Percentiles rank a stretch among this genome's conserved stretches.
These are phyloP conservation scores for Coemansia biformis DNA, from an alignment of 192 early-diverging fungal species.

Conservation along the genomic window DNA sequence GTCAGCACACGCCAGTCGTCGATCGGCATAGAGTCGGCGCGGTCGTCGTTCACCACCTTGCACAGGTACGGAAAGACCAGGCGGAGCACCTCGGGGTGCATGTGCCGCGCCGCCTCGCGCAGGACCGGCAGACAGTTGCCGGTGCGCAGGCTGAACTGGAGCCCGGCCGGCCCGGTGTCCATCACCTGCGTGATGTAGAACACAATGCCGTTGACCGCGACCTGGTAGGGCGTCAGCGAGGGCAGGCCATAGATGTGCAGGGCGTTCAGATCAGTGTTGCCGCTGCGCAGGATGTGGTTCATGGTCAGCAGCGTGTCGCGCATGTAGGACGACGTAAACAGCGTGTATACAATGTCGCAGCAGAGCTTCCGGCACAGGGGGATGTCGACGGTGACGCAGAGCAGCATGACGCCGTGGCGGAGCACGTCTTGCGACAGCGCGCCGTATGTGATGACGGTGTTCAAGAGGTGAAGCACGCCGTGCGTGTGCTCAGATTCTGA, in stretches of 20 bases:
- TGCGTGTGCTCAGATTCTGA: slow-evolving; percentile 23
- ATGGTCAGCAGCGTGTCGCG: slow-evolving; percentile 42
- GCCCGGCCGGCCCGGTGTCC: slow-evolving; percentile 42
- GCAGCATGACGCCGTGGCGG: slow-evolving; percentile 19
- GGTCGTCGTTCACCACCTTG: slow-evolving; percentile 40
- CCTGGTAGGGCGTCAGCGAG: slow-evolving; percentile 34
- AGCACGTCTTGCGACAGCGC: slow-evolving; percentile 31
- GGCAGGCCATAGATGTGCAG: slow-evolving; percentile 14
- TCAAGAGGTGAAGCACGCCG: slow-evolving; percentile 31
- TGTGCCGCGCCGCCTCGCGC: slow-evolving; percentile 35
- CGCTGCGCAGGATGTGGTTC: slow-evolving; percentile 39
- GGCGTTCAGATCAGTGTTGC: slow-evolving; percentile 20
- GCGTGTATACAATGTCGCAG: slow-evolving; percentile 34
- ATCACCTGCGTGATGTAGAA: slow-evolving; percentile 48
- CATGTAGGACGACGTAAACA: slow-evolving; percentile 51
- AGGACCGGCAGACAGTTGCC: slow-evolving; percentile 49
- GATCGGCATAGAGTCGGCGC: slow-evolving; percentile 30
- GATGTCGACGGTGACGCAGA: slow-evolving; percentile 40
- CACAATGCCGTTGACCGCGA: slow-evolving; percentile 47
- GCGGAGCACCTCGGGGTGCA: slow-evolving; percentile 36
- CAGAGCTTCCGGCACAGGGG: slow-evolving; percentile 24
- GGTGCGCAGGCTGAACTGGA: slow-evolving; percentile 47
- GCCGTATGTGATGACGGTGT: slow-evolving; percentile 42
- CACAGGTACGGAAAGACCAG: slow-evolving; percentile 46
- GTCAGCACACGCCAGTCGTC: slow-evolving; percentile 41